Percentiles rank a stretch among this genome's conserved stretches.
Conservation (phyloP, 139 green algal species). For the Chlamydomonas sp. region DNA sequence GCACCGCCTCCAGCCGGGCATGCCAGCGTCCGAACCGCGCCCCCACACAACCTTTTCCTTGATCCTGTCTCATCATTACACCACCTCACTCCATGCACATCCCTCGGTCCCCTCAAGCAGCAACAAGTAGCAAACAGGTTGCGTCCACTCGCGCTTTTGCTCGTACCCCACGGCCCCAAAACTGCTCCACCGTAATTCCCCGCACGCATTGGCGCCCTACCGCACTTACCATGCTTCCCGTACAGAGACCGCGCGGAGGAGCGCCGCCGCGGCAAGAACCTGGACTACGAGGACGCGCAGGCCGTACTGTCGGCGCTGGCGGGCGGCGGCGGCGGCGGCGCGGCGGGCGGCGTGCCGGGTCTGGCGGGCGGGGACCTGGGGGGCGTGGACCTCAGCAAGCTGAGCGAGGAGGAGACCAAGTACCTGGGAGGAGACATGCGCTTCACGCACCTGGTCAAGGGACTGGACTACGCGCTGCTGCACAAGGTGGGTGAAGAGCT, state of each 20-base stretch:
- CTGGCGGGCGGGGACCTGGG: neutral
- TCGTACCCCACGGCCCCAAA: neutral
- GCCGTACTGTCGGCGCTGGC: conserved; percentile 42
- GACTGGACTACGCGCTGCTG: conserved; percentile 94
- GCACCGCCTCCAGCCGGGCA: too few species aligned
- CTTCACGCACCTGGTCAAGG: conserved; percentile 95
- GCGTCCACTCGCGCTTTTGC: neutral
- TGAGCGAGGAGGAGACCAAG: conserved; percentile 86
- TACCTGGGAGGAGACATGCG: conserved; percentile 93
- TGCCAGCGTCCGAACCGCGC: too few species aligned
- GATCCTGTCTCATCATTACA: too few species aligned
- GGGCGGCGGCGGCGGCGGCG: neutral
- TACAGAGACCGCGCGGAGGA: conserved; percentile 82
- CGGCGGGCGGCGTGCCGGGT: neutral
- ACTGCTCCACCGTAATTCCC: neutral
- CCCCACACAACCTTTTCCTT: too few species aligned
- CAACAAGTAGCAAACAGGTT: neutral
- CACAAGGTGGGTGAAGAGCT: conserved; percentile 69
- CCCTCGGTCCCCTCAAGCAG: too few species aligned
- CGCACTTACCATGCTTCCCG: neutral
- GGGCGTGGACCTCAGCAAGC: conserved; percentile 43
- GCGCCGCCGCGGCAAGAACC: conserved; percentile 67
- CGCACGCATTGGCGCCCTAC: neutral
- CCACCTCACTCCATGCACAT: too few species aligned
- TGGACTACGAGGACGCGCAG: conserved; percentile 66